phyloP scores from a whole-genome alignment of 345 rosid genomes.

The Camelina neglecta region DNA sequence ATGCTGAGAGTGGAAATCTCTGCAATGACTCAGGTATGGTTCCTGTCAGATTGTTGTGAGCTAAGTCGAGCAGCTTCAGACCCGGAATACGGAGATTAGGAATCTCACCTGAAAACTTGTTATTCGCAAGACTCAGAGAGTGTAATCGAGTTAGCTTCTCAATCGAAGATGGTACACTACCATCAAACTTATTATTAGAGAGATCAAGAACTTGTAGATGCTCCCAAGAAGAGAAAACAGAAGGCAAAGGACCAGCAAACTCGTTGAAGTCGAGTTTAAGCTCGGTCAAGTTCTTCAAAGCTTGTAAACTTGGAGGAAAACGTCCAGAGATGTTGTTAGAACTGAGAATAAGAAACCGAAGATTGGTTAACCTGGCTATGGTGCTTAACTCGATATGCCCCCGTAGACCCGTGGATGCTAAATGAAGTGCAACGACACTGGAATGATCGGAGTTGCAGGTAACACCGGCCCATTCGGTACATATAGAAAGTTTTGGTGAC shows the following conservation, averaged over 20 bases:
- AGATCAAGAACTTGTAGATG: slow-evolving; percentile 64
- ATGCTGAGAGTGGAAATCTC: slow-evolving; percentile 68
- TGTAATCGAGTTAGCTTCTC: slow-evolving; percentile 56
- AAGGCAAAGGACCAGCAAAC: slow-evolving; percentile 68
- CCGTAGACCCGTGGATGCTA: slow-evolving; percentile 62
- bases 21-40: slow-evolving; percentile 62
- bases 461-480: slow-evolving; percentile 83
- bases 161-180: slow-evolving; percentile 63
- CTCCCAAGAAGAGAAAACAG: slow-evolving; percentile 70
- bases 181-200: slow-evolving; percentile 67
- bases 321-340: slow-evolving; percentile 74
- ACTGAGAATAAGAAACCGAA: slow-evolving; percentile 69
- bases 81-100: slow-evolving; percentile 59
- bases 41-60: slow-evolving; percentile 76
- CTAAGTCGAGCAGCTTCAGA: slow-evolving; percentile 62
- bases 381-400: slow-evolving; percentile 61
- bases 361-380: slow-evolving; percentile 66
- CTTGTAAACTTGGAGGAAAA: slow-evolving; percentile 64
- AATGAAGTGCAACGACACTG: slow-evolving; percentile 58
- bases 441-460: slow-evolving; percentile 63
- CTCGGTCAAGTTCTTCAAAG: slow-evolving; percentile 62
- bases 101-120: slow-evolving; percentile 74
- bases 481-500: slow-evolving; percentile 58
- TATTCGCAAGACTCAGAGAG: slow-evolving; percentile 63
- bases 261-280: slow-evolving; percentile 74